Evolutionary conservation across 2,329 filamentous ascomycete species (phyloP), one percentile per base, ranked within the genome.

Genomic region (Macrophomina pseudophaseolina): DNA sequence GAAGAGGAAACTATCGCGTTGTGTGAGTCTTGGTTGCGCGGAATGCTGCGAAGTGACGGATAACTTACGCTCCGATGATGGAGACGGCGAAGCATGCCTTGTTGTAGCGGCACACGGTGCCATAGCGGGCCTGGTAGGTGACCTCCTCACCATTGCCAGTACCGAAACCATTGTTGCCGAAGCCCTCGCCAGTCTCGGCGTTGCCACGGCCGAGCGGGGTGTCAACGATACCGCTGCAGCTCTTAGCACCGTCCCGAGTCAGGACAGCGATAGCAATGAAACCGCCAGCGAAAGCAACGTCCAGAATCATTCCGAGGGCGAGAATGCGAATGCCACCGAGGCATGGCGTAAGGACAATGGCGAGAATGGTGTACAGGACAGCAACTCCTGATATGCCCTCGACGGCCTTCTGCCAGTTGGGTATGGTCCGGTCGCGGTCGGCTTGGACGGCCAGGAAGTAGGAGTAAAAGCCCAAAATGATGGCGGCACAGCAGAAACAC

Each of bases 241-340:
- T 85, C 68, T 84, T 79, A 0, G 87, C 87, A 44, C 93, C 93
- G 66, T 86, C 80, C 44, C 90, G 86, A 68, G 91, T 94, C 69
- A 92, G 84, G 58, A 90, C 83, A 0, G 93, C 92, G 68, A 97
- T 87, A 74, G 93, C 96, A 74, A 96, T 87, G 82, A 95, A 95
- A 67, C 84, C 88, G 48, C 86, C 92, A 63, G 88, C 81, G 78
- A 97, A 97, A 73, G 86, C 86, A 64, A 95, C 72, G 74, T 97
- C 92, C 56, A 97, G 83, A 30, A 94, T 68, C 69, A 97, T 87
- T 69, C 87, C 91, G 73, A 90, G 84, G 3, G 91, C 91, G 68
- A 93, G 90, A 77, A 94, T 83, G 4, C 85, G 83, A 68, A 91
- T 85, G 33, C 93, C 93, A 42, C 91, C 92, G 5, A 97, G 80